These are phyloP conservation scores for Paramecium bursaria DNA, from an alignment of 73 alveolate species.

Conservation along the genomic window DNA sequence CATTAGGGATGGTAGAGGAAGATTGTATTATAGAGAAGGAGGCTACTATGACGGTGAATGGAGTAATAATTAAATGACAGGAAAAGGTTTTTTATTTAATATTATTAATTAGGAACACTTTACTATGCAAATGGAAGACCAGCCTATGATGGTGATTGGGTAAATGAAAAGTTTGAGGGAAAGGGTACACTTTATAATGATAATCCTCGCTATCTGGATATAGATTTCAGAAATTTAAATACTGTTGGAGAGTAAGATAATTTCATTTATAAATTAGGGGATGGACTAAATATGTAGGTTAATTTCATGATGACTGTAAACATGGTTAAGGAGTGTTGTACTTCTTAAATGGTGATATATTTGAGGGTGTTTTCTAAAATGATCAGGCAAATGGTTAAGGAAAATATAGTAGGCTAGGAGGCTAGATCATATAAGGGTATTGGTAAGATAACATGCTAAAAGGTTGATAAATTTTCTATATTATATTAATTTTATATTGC, in stretches of 20 bases:
- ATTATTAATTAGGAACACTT: neutral
- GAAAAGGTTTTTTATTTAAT: constrained; percentile 41
- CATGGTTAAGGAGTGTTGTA: constrained; percentile 59
- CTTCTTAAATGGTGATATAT: constrained; percentile 65
- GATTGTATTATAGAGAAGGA: constrained; percentile 66
- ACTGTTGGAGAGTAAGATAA: constrained; percentile 39
- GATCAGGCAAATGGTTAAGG: constrained; percentile 64
- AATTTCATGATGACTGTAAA: constrained; percentile 62
- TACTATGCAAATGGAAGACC: constrained; percentile 72
- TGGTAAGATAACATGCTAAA: constrained; percentile 59
- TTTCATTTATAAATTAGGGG: neutral
- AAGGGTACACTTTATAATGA: constrained; percentile 64
- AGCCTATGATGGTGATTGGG: constrained; percentile 73
- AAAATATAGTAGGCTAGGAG: constrained; percentile 39
- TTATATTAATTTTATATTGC: no score
- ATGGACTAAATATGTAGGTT: constrained; percentile 70
- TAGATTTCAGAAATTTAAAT: constrained; percentile 60
- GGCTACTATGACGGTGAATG: constrained; percentile 72
- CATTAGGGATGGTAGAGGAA: constrained; percentile 64
- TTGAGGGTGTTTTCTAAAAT: constrained; percentile 60
- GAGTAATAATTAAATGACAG: constrained; percentile 59
- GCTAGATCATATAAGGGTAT: constrained; percentile 56
- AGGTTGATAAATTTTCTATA: constrained; percentile 10
- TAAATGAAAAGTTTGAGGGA: constrained; percentile 67
- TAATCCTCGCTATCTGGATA: constrained; percentile 24